phyloP scores from a whole-genome alignment of 768 basidiomycete genomes.

The Serpula lacrymans region DNA sequence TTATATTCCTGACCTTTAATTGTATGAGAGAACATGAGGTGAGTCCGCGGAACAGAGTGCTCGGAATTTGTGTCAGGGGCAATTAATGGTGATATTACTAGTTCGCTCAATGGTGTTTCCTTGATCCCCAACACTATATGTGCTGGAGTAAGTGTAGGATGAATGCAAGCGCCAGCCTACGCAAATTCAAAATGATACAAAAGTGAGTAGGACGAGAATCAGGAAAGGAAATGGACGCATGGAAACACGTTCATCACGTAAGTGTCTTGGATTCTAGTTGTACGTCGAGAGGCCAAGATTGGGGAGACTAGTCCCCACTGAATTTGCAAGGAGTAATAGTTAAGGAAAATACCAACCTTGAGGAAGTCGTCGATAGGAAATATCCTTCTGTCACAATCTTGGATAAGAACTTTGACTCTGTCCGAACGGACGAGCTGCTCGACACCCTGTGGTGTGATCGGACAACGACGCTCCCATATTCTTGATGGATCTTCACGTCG shows the following conservation, averaged over 20 bases:
- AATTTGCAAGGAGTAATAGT: neutral
- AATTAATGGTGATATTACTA: constrained; percentile 45
- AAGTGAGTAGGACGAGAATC: neutral
- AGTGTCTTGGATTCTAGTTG: no score
- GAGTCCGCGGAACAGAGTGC: constrained; percentile 49
- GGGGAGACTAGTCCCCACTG: constrained; percentile 1
- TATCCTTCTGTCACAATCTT: constrained; percentile 73
- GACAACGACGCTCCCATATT: constrained; percentile 85
- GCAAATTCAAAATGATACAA: neutral
- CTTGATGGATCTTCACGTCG: constrained; percentile 76
- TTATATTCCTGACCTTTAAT: constrained; percentile 87
- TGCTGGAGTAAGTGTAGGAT: constrained; percentile 52
- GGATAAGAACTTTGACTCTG: constrained; percentile 66
- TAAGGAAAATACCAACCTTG: constrained; percentile 43
- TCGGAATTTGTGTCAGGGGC: constrained; percentile 14
- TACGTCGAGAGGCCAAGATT: no score
- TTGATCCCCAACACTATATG: constrained; percentile 88
- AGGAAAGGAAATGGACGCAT: constrained; percentile 1
- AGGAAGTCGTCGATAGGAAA: constrained; percentile 62
- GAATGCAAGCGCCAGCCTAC: constrained; percentile 76
- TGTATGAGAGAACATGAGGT: constrained; percentile 93
- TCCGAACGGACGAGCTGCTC: constrained; percentile 51
- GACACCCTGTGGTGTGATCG: constrained; percentile 77
- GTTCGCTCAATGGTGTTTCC: constrained; percentile 68
- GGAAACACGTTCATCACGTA: neutral